Evolutionary conservation across 2,329 filamentous ascomycete species (phyloP), one percentile per base, ranked within the genome.

Genomic region (Colletotrichum agaves): DNA sequence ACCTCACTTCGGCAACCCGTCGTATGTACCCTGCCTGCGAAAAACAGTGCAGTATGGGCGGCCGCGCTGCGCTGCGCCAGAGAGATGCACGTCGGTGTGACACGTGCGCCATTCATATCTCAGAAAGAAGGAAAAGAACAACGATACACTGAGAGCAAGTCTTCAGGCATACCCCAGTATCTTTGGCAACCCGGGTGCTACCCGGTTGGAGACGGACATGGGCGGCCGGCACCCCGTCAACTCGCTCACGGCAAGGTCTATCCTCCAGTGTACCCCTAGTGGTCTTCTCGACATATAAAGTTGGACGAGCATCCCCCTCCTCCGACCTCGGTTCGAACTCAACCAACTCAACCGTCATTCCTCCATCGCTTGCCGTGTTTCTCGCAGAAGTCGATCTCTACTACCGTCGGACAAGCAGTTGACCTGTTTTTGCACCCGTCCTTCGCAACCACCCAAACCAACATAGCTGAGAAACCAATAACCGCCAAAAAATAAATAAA

Each of bases 371-470:
- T 31, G 46, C 46, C 46, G 46, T 33, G 17, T 47, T 39, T 17
- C 56, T 49, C 56, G 37, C 13, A 56, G 37, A 23, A 35, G 13
- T 37, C 43, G 23, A 57, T 63, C 63, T 64, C 39, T 67, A 61
- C 39, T 67, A 61, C 62, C 33, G 50, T 63, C 43, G 41, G 31
- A 64, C 41, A 58, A 53, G 64, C 61, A 53, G 60, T 64, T 59
- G 64, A 67, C 46, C 64, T 64, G 61, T 59, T 53, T 53, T 37
- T 8, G 27, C 27, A 27, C 27, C 44, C 19, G 8, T 21, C 46
- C 37, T 49, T 15, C 46, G 27, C 21, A 27, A 41, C 21, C 19
- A 13, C 47, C 49, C 23, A 13, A 49, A 47, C 44, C 43, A 17
- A 52, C 35, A 41, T 55, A 15, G 41, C 19, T 21, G 19, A 27